Base-by-base conservation (phyloP, 495 filamentous ascomycete genomes). In the Cercophora sp. region DNA sequence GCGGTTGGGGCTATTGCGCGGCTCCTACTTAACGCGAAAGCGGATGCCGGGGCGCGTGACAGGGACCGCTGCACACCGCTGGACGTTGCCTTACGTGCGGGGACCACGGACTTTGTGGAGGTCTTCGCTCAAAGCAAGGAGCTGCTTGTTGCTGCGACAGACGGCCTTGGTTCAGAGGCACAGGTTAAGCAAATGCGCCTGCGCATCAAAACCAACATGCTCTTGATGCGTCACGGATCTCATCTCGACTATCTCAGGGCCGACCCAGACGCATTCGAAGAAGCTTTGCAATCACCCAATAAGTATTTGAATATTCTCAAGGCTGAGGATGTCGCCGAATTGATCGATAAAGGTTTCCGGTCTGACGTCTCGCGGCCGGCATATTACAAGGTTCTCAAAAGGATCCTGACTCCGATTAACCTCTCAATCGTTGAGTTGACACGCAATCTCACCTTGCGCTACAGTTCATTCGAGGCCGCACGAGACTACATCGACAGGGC, bases 71-170 rank as follows among this genome's bases (percentile, higher is more conserved):
- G 3, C 5, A 41, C 37, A 2, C 58, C 51, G 24, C 40, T 59
- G 47, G 51, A 59, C 31, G 11, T 55, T 9, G 56, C 56, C 3
- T 25, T 59, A 1, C 16, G n/a, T 32, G 34, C 8, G 2, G 23
- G 49, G 8, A 43, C 37, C 24, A 15, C 25, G 2, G 36, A 40
- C 9, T 45, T 48, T 23, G 41, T 51, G n/a, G 51, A 51, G 5
- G 10, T 44, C 1, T 48, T 59, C n/a, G 51, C 51, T 11, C 45
- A 34, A 9, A 51, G 55, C 26, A 41, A 55, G 34, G 35, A 42
- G 13, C 39, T 51, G 19, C 25, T 48, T 22, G 41, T 20, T 2
- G 5, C 22, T 19, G 42, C 41, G n/a, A 54, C 37, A 19, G n/a
- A 6, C 2, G 15, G 15, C 10, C 37, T 3, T n/a, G 10, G 4